Evolutionary conservation across 176 grass and related monocot genomes (phyloP).

Genomic region (Oryza glumipatula): DNA sequence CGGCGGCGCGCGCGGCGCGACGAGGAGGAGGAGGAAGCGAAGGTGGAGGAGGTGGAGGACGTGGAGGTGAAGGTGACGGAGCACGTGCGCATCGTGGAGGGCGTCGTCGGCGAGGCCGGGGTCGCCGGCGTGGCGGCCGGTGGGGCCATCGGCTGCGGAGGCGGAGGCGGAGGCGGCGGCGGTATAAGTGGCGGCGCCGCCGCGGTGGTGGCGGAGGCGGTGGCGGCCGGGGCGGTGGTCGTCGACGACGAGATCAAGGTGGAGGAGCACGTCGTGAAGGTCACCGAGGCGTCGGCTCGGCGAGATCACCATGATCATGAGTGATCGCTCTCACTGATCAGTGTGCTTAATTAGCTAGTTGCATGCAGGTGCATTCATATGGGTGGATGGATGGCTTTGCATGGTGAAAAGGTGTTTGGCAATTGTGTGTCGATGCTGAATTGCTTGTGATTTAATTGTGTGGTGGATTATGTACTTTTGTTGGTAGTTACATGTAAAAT

Average conservation of each 20-base stretch:
- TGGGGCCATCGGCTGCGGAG: not conserved
- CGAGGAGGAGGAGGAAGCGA: slow-evolving; percentile 14
- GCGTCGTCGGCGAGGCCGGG: slow-evolving; percentile 26
- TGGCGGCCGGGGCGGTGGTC: not conserved
- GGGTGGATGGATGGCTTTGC: not conserved
- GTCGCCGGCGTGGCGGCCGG: not conserved
- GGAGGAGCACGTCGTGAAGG: slow-evolving; percentile 39
- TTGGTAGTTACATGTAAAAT: not conserved
- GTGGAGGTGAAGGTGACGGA: slow-evolving; percentile 42
- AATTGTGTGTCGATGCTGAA: not conserved
- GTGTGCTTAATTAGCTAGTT: not conserved
- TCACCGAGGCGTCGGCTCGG: slow-evolving; percentile 24
- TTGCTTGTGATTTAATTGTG: not conserved
- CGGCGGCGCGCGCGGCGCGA: not conserved
- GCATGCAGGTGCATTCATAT: not conserved
- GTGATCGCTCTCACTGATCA: not conserved
- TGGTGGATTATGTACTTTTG: not conserved
- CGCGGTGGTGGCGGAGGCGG: not conserved
- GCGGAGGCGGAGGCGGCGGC: not conserved
- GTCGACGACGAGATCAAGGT: slow-evolving; percentile 32
- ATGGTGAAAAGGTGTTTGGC: not conserved
- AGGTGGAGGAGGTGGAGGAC: slow-evolving; percentile 39
- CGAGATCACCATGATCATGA: not conserved
- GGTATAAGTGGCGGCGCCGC: not conserved
- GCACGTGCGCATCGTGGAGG: slow-evolving; percentile 42